These are phyloP conservation scores for Fusarium sp. DNA, from an alignment of 2,329 filamentous ascomycete genomes.

Conservation along the genomic window DNA sequence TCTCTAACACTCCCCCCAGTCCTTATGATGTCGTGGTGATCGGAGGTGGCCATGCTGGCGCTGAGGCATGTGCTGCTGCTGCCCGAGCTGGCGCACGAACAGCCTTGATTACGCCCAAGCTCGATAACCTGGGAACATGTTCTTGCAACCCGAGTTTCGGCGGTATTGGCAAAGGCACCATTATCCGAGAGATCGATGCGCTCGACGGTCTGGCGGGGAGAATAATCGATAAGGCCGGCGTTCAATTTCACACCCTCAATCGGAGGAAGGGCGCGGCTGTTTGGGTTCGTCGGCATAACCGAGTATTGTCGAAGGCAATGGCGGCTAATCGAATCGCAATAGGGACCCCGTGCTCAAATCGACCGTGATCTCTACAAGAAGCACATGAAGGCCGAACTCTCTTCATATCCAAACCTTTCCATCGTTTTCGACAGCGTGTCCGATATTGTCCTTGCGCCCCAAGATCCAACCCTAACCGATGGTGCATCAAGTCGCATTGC, in stretches of 20 bases:
- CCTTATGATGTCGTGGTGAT: slow-evolving; percentile 95
- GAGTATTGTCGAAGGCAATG: not conserved
- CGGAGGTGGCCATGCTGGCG: slow-evolving; percentile 94
- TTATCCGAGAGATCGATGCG: slow-evolving; percentile 94
- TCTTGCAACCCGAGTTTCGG: slow-evolving; percentile 98
- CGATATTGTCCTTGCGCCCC: slow-evolving; percentile 81
- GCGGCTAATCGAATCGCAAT: slow-evolving; percentile 9
- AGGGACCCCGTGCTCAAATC: slow-evolving; percentile 94
- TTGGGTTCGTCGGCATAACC: slow-evolving; percentile 70
- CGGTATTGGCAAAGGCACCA: slow-evolving; percentile 98
- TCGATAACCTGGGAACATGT: slow-evolving; percentile 92
- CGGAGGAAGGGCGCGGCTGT: slow-evolving; percentile 92
- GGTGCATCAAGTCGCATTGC: slow-evolving; percentile 79
- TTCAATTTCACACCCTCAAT: slow-evolving; percentile 95
- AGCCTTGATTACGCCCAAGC: slow-evolving; percentile 88
- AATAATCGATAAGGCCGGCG: slow-evolving; percentile 91
- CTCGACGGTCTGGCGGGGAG: slow-evolving; percentile 90
- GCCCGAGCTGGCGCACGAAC: slow-evolving; percentile 91
- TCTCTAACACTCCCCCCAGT: slow-evolving; percentile 57
- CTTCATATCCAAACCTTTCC: slow-evolving; percentile 81
- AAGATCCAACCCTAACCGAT: slow-evolving; percentile 50
- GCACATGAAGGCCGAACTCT: slow-evolving; percentile 91
- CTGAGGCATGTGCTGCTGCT: slow-evolving; percentile 92
- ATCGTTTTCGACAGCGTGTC: slow-evolving; percentile 90
- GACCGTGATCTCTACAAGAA: slow-evolving; percentile 90